phyloP scores from a whole-genome alignment of 1,284 basidiomycete species.

The Gomphus bonarii region DNA sequence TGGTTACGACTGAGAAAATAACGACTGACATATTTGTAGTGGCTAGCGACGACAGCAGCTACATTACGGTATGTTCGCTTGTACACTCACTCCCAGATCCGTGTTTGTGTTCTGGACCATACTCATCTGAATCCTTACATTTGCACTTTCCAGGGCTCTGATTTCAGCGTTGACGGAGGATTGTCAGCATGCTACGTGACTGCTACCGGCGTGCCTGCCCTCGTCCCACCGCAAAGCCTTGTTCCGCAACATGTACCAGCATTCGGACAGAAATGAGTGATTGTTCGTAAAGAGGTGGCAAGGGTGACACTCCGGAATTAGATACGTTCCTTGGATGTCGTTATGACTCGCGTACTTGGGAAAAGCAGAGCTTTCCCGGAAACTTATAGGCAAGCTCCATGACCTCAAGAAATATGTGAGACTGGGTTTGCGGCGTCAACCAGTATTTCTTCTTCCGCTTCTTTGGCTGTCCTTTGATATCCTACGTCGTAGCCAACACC shows the following conservation, averaged over 20 bases:
- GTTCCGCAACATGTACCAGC: conserved; percentile 15
- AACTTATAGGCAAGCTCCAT: too few relatives aligned
- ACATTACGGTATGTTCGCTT: conserved; percentile 55
- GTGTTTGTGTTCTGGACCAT: background rate
- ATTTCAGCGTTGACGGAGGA: conserved; percentile 91
- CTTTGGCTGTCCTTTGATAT: too few relatives aligned
- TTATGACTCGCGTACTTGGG: too few relatives aligned
- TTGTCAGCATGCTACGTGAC: conserved; percentile 86
- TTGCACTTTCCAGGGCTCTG: conserved; percentile 58
- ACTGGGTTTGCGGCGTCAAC: too few relatives aligned
- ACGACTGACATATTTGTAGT: conserved; percentile 31
- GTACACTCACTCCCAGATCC: conserved; percentile 4
- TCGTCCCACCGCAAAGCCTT: conserved; percentile 58
- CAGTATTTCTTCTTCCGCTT: too few relatives aligned
- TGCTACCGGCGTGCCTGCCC: conserved; percentile 55
- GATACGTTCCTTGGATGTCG: background rate
- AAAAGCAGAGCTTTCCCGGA: too few relatives aligned
- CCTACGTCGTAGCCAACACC: too few relatives aligned
- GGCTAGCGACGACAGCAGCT: conserved; percentile 79
- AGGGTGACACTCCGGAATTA: background rate
- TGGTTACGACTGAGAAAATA: background rate
- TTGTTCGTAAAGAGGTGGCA: background rate
- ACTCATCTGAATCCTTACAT: conserved; percentile 25
- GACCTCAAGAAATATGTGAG: too few relatives aligned
- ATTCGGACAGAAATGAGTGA: background rate